Evolutionary conservation across 306 rosid genomes (phyloP).

Genomic region (Phaseolus lunatus): DNA sequence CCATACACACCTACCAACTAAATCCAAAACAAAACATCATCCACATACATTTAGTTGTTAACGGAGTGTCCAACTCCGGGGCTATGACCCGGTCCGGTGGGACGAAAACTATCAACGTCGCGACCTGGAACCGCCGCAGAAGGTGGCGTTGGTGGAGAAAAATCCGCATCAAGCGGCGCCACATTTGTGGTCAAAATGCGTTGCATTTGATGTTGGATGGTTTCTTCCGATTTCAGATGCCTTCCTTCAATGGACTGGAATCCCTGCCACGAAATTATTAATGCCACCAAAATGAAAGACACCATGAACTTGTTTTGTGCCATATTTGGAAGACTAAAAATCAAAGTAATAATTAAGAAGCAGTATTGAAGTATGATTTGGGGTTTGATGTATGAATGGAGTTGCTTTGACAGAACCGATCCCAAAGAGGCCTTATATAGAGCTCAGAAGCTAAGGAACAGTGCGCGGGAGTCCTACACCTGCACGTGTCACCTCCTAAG

Average conservation of each 20-base stretch:
- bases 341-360: neutral
- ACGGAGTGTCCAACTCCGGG: slow-evolving; percentile 72
- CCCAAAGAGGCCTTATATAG: slow-evolving; percentile 32
- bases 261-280: slow-evolving; percentile 38
- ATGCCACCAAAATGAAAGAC: slow-evolving; percentile 33
- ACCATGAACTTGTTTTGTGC: slow-evolving; percentile 40
- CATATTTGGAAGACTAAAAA: slow-evolving; percentile 29
- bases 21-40: no score
- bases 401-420: slow-evolving; percentile 14
- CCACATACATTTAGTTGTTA: slow-evolving; percentile 48
- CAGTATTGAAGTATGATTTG: neutral
- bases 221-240: slow-evolving; percentile 40
- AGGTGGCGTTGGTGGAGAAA: slow-evolving; percentile 48
- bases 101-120: slow-evolving; percentile 54
- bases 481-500: neutral
- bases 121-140: slow-evolving; percentile 33
- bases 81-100: slow-evolving; percentile 83
- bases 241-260: slow-evolving; percentile 48
- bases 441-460: slow-evolving; percentile 17
- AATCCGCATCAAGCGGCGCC: neutral
- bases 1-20: neutral
- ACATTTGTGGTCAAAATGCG: neutral
- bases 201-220: neutral
- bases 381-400: neutral
- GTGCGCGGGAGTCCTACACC: neutral